A percentile compares a stretch with the other conserved stretches of the same genome.
These are phyloP conservation scores for Aspergillus alliaceus DNA, from an alignment of 2,329 filamentous ascomycete species.

Conservation along the genomic window DNA sequence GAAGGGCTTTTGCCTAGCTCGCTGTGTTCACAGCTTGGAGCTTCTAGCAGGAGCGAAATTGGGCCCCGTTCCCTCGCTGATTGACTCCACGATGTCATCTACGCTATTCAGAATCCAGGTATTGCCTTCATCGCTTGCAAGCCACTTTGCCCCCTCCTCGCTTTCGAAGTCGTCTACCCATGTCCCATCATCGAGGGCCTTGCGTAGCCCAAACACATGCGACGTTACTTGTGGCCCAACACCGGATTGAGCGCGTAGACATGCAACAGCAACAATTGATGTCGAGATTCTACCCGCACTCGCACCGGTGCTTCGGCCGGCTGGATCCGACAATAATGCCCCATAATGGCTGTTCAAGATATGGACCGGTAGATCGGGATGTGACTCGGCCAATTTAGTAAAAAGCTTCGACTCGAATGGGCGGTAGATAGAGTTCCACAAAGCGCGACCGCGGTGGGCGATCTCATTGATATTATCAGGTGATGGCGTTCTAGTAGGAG, in stretches of 20 bases:
- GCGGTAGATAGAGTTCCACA: constrained; percentile 77
- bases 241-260: constrained; percentile 74
- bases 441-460: constrained; percentile 58
- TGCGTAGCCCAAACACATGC: constrained; percentile 77
- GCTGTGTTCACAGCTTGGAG: constrained; percentile 27
- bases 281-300: constrained; percentile 70
- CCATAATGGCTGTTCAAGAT: constrained; percentile 76
- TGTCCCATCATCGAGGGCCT: constrained; percentile 69
- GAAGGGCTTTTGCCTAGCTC: background rate
- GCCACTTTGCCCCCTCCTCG: constrained; percentile 58
- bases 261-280: constrained; percentile 70
- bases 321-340: constrained; percentile 69
- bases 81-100: constrained; percentile 58
- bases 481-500: constrained; percentile 56
- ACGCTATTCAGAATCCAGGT: constrained; percentile 63
- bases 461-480: constrained; percentile 56
- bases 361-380: constrained; percentile 79
- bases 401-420: constrained; percentile 73
- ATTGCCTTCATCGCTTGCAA: constrained; percentile 65
- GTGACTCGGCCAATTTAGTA: constrained; percentile 68
- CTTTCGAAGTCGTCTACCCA: constrained; percentile 53
- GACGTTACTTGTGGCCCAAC: constrained; percentile 80
- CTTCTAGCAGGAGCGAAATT: constrained; percentile 56
- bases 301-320: constrained; percentile 44
- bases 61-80: constrained; percentile 50